These are phyloP conservation scores for Petunia axillaris DNA, from an alignment of 257 asterid genomes.

Conservation along the genomic window DNA sequence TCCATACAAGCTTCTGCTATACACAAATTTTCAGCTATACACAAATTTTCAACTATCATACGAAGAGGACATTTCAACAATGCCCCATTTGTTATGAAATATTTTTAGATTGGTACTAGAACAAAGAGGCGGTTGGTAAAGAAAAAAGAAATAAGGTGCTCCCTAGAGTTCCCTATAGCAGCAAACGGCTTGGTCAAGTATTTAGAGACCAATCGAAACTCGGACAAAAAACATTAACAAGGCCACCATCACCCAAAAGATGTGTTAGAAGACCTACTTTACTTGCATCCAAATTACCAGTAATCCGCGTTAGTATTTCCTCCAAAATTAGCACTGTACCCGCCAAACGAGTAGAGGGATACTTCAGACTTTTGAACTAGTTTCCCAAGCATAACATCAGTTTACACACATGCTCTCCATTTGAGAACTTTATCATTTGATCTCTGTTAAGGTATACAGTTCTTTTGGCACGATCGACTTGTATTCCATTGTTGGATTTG, in stretches of 20 bases:
- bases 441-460: constrained; percentile 62
- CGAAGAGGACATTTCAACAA: neutral
- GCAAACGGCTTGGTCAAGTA: constrained; percentile 27
- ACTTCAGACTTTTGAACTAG: neutral
- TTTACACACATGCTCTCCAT: neutral
- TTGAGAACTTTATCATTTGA: constrained; percentile 64
- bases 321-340: constrained; percentile 92
- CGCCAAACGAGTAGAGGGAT: constrained; percentile 32
- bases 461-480: constrained; percentile 80
- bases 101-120: neutral
- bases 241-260: constrained; percentile 70
- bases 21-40: neutral
- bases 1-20: constrained; percentile 14
- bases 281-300: constrained; percentile 71
- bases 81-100: neutral
- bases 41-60: neutral
- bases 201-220: constrained; percentile 80
- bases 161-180: neutral
- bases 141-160: neutral
- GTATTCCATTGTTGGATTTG: constrained; percentile 52
- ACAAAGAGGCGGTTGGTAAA: neutral
- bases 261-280: constrained; percentile 89
- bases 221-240: constrained; percentile 61
- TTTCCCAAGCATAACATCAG: neutral
- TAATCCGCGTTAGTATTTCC: constrained; percentile 65